Evolutionary conservation across 176 grass and related monocot species (phyloP).

Genomic region (Aegilops bicornis): DNA sequence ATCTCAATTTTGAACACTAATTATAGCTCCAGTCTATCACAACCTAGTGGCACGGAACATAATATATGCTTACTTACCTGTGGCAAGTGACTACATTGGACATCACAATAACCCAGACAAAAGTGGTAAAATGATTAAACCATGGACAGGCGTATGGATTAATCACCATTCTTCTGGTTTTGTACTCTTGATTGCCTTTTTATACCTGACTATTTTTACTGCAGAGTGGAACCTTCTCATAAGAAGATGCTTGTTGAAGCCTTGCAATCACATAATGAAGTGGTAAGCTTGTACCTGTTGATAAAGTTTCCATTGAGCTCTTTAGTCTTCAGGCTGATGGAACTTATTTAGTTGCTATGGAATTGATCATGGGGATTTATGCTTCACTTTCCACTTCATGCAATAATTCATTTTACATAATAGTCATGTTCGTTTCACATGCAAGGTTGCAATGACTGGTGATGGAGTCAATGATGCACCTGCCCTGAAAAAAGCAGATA

Average conservation of each 20-base stretch:
- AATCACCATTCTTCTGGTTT: constrained; percentile 10
- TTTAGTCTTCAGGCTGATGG: constrained; percentile 15
- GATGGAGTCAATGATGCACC: constrained; percentile 99
- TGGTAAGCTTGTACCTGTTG: constrained; percentile 57
- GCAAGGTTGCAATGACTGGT: constrained; percentile 98
- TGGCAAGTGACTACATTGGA: neutral
- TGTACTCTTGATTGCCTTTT: constrained; percentile 25
- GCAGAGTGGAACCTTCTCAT: constrained; percentile 97
- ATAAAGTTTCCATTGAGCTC: neutral
- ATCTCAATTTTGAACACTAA: neutral
- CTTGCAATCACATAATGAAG: constrained; percentile 96
- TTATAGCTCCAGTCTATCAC: neutral
- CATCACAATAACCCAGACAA: neutral
- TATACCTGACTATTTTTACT: constrained; percentile 27
- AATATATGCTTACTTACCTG: constrained; percentile 2
- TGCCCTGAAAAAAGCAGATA: constrained; percentile 98
- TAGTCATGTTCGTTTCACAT: constrained; percentile 18
- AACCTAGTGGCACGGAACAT: neutral
- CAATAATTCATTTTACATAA: constrained; percentile 14
- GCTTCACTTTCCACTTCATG: neutral
- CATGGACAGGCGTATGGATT: neutral
- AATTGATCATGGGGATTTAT: neutral
- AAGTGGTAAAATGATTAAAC: neutral
- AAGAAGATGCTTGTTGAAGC: constrained; percentile 99
- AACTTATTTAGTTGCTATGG: neutral